These are phyloP conservation scores for Prunella vulgaris DNA, from an alignment of 257 asterid genomes.

Conservation along the genomic window DNA sequence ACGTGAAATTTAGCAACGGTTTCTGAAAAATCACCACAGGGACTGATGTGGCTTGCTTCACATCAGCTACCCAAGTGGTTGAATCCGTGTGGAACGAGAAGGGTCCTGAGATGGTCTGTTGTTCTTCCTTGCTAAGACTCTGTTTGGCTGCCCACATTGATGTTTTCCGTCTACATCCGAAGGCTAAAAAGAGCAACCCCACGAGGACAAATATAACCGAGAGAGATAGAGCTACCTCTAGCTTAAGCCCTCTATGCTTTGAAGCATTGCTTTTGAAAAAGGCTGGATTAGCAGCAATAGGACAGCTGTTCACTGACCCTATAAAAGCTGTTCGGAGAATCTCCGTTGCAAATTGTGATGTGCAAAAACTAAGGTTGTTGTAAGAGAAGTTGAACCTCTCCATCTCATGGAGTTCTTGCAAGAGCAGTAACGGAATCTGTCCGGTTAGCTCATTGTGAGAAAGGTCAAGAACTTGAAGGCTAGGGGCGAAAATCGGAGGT, in stretches of 20 bases:
- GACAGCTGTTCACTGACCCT: slow-evolving; percentile 72
- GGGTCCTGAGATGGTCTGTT: slow-evolving; percentile 62
- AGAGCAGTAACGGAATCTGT: slow-evolving; percentile 54
- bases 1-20: slow-evolving; percentile 75
- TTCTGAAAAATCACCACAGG: slow-evolving; percentile 72
- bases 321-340: slow-evolving; percentile 45
- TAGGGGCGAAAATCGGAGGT: slow-evolving; percentile 40
- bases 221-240: slow-evolving; percentile 60
- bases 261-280: slow-evolving; percentile 41
- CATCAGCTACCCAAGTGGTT: slow-evolving; percentile 81
- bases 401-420: slow-evolving; percentile 53
- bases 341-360: slow-evolving; percentile 39
- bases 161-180: slow-evolving; percentile 61
- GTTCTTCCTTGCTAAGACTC: slow-evolving; percentile 52
- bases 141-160: slow-evolving; percentile 55
- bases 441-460: slow-evolving; percentile 76
- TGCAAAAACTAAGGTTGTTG: slow-evolving; percentile 71
- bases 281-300: slow-evolving; percentile 77
- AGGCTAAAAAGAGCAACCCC: slow-evolving; percentile 71
- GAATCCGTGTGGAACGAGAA: slow-evolving; percentile 74
- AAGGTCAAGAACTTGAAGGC: slow-evolving; percentile 61
- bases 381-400: slow-evolving; percentile 73
- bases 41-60: slow-evolving; percentile 67
- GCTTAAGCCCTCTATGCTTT: slow-evolving; percentile 57
- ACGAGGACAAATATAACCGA: slow-evolving; percentile 61